Conservation (phyloP, 768 basidiomycete species). For the Ramaria rubella region DNA sequence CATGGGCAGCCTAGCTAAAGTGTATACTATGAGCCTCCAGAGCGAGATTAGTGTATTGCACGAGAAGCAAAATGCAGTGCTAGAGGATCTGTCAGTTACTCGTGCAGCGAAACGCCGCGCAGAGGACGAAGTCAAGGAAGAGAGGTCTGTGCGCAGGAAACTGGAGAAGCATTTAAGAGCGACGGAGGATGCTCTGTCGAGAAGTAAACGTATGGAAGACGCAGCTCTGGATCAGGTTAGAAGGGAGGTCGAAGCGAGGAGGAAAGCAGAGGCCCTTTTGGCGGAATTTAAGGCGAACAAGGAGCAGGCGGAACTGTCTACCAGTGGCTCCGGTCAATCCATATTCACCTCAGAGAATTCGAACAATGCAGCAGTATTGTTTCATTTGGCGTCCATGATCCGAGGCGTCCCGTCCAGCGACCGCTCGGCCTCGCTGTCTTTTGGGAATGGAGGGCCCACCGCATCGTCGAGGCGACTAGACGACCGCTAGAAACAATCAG, state of each 20-base stretch:
- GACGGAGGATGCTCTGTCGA: constrained; percentile 2
- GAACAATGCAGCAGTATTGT: neutral
- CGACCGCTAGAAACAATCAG: neutral
- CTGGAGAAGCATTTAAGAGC: constrained; percentile 4
- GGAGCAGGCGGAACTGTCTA: neutral
- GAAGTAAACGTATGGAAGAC: constrained; percentile 11
- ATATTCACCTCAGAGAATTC: neutral
- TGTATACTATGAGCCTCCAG: neutral
- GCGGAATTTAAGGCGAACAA: neutral
- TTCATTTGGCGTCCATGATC: constrained; percentile 1
- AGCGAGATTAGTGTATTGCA: constrained; percentile 1
- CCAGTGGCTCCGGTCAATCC: neutral
- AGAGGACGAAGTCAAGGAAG: constrained; percentile 10
- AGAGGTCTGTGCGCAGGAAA: constrained; percentile 6
- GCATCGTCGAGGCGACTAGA: neutral
- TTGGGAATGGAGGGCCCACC: neutral
- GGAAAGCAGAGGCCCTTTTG: constrained; percentile 5
- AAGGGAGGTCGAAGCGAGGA: constrained; percentile 4
- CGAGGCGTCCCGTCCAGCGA: neutral
- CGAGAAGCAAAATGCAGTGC: neutral
- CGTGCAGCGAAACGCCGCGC: constrained; percentile 4
- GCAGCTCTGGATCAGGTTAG: constrained; percentile 7
- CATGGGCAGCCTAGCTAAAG: neutral
- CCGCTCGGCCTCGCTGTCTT: neutral
- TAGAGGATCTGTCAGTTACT: constrained; percentile 2